phyloP scores from a whole-genome alignment of 495 filamentous ascomycete species.

The Trichocladium antarcticum region DNA sequence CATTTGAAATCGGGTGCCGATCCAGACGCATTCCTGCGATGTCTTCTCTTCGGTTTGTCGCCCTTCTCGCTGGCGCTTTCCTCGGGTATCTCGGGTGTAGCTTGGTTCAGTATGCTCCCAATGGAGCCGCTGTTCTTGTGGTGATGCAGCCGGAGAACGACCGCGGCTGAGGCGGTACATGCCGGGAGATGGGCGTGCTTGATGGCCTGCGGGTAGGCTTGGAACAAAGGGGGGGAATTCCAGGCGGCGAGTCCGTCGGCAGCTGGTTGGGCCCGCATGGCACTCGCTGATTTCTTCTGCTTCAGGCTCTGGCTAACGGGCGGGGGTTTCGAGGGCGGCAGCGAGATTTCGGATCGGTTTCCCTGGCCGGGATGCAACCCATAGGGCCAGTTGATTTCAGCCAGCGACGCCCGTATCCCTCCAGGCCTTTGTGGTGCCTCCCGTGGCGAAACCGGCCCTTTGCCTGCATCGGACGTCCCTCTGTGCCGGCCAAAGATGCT shows the following conservation, averaged over 20 bases:
- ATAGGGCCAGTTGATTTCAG: conserved; percentile 36
- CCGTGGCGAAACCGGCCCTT: conserved; percentile 12
- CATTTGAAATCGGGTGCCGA: conserved; percentile 59
- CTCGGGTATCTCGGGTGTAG: conserved; percentile 17
- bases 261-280: conserved; percentile 17
- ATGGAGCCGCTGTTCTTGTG: conserved; percentile 37
- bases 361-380: conserved; percentile 17
- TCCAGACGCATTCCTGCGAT: conserved; percentile 46
- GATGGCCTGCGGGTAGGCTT: conserved; percentile 79
- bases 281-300: conserved; percentile 29
- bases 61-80: conserved; percentile 21
- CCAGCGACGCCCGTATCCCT: conserved; percentile 35
- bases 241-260: conserved; percentile 36
- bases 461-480: conserved; percentile 14
- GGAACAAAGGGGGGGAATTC: conserved; percentile 74
- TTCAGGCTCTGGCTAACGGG: conserved; percentile 19
- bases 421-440: conserved; percentile 20
- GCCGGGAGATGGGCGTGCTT: conserved; percentile 43
- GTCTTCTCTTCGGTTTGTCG: conserved; percentile 33
- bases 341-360: conserved; percentile 32
- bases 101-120: conserved; percentile 27
- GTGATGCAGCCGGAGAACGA: conserved; percentile 52
- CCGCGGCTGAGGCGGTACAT: conserved; percentile 41
- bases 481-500: conserved; percentile 15
- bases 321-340: conserved; percentile 17